Conservation (phyloP, 2,329 filamentous ascomycete genomes). For the Aciculosporium take region DNA sequence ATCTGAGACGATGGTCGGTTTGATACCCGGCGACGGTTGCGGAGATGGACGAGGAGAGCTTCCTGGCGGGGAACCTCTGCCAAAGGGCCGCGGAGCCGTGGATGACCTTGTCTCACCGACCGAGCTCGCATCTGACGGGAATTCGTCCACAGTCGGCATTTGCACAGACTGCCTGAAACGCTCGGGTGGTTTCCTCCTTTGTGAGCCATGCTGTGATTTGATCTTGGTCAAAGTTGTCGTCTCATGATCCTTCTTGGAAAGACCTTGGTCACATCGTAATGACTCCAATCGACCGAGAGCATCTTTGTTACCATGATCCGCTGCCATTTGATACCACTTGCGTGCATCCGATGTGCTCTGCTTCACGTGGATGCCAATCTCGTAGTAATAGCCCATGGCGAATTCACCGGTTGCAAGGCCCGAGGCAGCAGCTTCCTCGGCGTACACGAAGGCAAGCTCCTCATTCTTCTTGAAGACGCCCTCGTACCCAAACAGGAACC, state of each 20-base stretch:
- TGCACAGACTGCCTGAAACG: constrained; percentile 37
- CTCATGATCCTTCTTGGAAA: constrained; percentile 87
- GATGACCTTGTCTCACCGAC: constrained; percentile 11
- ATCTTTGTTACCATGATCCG: constrained; percentile 83
- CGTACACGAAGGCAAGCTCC: constrained; percentile 81
- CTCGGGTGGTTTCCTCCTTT: constrained; percentile 46
- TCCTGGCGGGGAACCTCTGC: constrained; percentile 8
- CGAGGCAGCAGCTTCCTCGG: constrained; percentile 66
- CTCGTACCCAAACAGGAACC: constrained; percentile 94
- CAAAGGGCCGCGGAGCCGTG: constrained; percentile 3
- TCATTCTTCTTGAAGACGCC: constrained; percentile 91
- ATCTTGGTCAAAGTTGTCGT: constrained; percentile 79
- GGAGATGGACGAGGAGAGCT: constrained; percentile 24
- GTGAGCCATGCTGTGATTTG: constrained; percentile 63
- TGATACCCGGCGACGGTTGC: constrained; percentile 27
- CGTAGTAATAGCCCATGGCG: constrained; percentile 91
- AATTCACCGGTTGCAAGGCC: constrained; percentile 88
- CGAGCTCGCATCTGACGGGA: constrained; percentile 14
- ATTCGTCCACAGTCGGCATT: constrained; percentile 37
- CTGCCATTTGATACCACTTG: constrained; percentile 81
- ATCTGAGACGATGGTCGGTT: constrained; percentile 24
- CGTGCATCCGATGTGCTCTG: constrained; percentile 70
- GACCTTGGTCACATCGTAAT: constrained; percentile 64
- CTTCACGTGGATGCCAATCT: constrained; percentile 86
- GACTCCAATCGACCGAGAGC: constrained; percentile 70